phyloP scores from a whole-genome alignment of 768 basidiomycete species.

The Cystoderma amianthinum region DNA sequence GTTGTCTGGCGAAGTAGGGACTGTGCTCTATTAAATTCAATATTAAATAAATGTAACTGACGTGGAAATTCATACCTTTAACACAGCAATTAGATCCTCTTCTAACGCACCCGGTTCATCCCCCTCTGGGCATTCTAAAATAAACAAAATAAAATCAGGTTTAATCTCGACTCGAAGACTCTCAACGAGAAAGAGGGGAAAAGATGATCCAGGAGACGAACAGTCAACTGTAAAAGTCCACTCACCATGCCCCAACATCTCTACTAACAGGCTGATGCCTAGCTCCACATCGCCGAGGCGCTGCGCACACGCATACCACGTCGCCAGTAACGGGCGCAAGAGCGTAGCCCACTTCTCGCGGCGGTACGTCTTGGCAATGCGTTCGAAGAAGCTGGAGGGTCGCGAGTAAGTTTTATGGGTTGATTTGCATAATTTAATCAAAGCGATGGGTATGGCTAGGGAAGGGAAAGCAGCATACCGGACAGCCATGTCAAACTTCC shows the following conservation, averaged over 20 bases:
- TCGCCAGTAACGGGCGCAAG: slow-evolving; percentile 64
- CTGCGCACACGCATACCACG: slow-evolving; percentile 82
- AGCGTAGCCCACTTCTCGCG: slow-evolving; percentile 75
- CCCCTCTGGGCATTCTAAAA: slow-evolving; percentile 25
- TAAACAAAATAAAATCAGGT: no score
- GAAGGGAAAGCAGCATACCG: slow-evolving; percentile 43
- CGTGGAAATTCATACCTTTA: slow-evolving; percentile 43
- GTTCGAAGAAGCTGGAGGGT: slow-evolving; percentile 80
- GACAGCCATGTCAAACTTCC: slow-evolving; percentile 83
- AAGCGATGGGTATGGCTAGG: no score
- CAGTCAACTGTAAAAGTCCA: slow-evolving; percentile 4
- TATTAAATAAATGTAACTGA: background rate
- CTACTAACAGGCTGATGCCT: slow-evolving; percentile 69
- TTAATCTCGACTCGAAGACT: no score
- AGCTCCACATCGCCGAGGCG: slow-evolving; percentile 71
- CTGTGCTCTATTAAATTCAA: slow-evolving; percentile 48
- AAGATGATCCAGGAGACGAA: no score
- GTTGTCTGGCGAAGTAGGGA: slow-evolving; percentile 51
- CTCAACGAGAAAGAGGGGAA: no score
- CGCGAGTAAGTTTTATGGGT: no score
- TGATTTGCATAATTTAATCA: no score
- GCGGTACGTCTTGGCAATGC: slow-evolving; percentile 86
- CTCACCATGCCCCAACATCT: slow-evolving; percentile 77
- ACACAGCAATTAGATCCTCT: slow-evolving; percentile 66
- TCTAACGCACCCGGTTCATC: slow-evolving; percentile 48